phyloP scores from a whole-genome alignment of 1,139 yeast genomes.

The Debaryomyces sp. region DNA sequence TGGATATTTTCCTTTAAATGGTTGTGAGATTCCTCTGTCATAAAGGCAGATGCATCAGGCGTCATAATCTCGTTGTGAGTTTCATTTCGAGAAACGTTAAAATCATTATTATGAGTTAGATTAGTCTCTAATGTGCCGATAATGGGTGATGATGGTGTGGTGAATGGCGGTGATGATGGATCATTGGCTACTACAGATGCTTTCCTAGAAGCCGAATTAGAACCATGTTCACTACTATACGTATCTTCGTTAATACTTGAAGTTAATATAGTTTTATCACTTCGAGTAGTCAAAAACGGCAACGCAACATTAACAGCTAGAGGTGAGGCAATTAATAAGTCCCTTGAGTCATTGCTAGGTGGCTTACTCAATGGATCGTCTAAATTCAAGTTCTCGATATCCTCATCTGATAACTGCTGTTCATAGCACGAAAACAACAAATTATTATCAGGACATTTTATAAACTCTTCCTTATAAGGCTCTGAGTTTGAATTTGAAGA shows the following conservation, averaged over 20 bases:
- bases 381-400: slow-evolving; percentile 8
- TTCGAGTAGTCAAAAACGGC: slow-evolving; percentile 47
- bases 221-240: slow-evolving; percentile 2
- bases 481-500: slow-evolving; percentile 31
- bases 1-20: slow-evolving; percentile 33
- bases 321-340: slow-evolving; percentile 45
- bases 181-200: slow-evolving; percentile 20
- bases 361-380: slow-evolving; percentile 15
- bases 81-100: slow-evolving; percentile 15
- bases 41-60: slow-evolving; percentile 33
- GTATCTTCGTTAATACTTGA: slow-evolving; percentile 23
- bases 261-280: slow-evolving; percentile 35
- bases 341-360: slow-evolving; percentile 7
- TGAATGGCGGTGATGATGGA: slow-evolving; percentile 12
- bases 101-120: slow-evolving; percentile 30
- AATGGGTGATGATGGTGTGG: slow-evolving; percentile 37
- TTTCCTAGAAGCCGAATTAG: slow-evolving; percentile 26
- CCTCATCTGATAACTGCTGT: slow-evolving; percentile 19
- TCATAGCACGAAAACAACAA: slow-evolving; percentile 61
- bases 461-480: slow-evolving; percentile 65
- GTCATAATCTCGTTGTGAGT: slow-evolving; percentile 26
- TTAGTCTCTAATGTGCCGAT: slow-evolving; percentile 49
- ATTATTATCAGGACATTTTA: slow-evolving; percentile 62
- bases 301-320: slow-evolving; percentile 49
- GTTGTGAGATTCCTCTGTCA: slow-evolving; percentile 27